Evolutionary conservation across 495 filamentous ascomycete genomes (phyloP).

Genomic region (Annulohypoxylon bovei): DNA sequence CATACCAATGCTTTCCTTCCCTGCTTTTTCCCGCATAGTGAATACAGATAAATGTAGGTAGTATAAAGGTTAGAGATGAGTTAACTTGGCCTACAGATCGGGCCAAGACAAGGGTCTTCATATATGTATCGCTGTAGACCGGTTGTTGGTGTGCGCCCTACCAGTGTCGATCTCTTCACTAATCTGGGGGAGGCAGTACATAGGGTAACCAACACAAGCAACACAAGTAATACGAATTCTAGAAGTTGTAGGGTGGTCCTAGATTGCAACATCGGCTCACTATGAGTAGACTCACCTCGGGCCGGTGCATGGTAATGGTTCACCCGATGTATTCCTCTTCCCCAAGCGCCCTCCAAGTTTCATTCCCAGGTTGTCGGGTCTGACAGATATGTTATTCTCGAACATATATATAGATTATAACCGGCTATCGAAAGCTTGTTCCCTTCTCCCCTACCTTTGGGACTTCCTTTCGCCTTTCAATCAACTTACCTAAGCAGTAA

Average conservation of each 20-base stretch:
- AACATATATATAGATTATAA: conserved; percentile 5
- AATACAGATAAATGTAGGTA: background rate
- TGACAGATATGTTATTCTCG: background rate
- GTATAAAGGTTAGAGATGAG: background rate
- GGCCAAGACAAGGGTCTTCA: background rate
- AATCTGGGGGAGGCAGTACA: conserved; percentile 15
- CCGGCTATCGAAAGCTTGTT: background rate
- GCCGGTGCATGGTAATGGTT: conserved; percentile 20
- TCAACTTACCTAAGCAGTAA: background rate
- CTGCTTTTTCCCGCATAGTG: background rate
- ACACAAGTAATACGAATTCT: background rate
- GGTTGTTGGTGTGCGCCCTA: conserved; percentile 15
- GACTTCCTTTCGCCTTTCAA: background rate
- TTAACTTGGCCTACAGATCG: conserved; percentile 6
- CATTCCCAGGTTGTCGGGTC: conserved; percentile 8
- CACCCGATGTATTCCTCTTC: conserved; percentile 22
- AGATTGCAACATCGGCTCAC: conserved; percentile 21
- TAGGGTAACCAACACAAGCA: conserved; percentile 13
- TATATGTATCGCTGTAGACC: conserved; percentile 8
- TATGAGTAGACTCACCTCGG: conserved; percentile 21
- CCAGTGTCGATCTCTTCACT: conserved; percentile 13
- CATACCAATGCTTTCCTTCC: background rate
- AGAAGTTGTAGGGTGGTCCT: background rate
- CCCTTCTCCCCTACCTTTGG: background rate
- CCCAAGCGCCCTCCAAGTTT: conserved; percentile 10